Evolutionary conservation across 352 stramenopile species (phyloP), one percentile per base, ranked within the genome.

Genomic region (Phytophthora boehmeriae): DNA sequence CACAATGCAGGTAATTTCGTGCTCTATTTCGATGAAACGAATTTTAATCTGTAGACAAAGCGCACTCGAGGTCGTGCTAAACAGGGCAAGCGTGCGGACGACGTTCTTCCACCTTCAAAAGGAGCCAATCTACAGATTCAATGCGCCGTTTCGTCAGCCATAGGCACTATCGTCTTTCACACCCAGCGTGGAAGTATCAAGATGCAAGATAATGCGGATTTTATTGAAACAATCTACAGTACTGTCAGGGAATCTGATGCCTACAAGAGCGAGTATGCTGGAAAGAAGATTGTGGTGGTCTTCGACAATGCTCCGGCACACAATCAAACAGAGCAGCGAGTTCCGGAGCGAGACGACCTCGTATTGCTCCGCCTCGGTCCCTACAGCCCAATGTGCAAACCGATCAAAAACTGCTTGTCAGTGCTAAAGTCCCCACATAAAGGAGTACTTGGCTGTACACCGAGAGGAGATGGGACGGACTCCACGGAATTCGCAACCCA

Each of bases 31-130:
- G 48, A 64, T 20, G 59, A 68, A 9, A 73, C 58, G 1, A 68
- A 73, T 22, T 68, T 43, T 36, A 73, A 68, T 16, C 9, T 68
- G 4, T 62, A 73, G 48, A 65, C 34, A 22, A 59, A 68, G n/a
- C 48, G 64, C 1, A 38, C 53, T 3, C 47, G 36, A 16, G 58
- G 53, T 2, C 19, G 48, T 3, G 38, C 48, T 3, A 49, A 57
- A 11, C 50, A 51, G 13, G 59, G 42, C 3, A 44, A 55, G 38
- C 54, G 54, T 5, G 49, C 50, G 0, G 39, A 39, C 8, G 50
- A 58, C 1, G 39, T 23, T 17, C 14, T 67, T 4, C 27, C 44
- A 5, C 32, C 55, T 1, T 64, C 55, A 0, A 68, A 68, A 30
- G 51, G 45, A 0, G n/a, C 60, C 0, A 74, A 71, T 23, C 43